These are phyloP conservation scores for Magnolia sinica DNA, from an alignment of 164 flowering plant genomes.

Conservation along the genomic window DNA sequence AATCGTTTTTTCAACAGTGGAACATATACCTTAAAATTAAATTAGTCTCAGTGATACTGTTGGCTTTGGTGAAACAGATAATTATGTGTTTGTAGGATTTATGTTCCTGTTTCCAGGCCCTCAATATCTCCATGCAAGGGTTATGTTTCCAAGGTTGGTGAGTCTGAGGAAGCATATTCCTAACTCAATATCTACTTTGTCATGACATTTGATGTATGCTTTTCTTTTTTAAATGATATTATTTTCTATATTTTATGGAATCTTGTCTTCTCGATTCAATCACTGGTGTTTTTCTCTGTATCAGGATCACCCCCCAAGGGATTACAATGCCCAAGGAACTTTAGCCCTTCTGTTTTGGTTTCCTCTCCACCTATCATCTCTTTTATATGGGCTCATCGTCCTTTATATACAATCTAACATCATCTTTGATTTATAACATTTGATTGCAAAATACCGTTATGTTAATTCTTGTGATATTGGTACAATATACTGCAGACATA, in stretches of 20 bases:
- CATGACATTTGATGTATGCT: background rate
- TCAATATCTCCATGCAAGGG: background rate
- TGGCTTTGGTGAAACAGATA: background rate
- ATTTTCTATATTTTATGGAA: background rate
- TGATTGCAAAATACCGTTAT: background rate
- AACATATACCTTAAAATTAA: background rate
- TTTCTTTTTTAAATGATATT: background rate
- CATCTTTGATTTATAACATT: background rate
- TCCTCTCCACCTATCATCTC: constrained; percentile 6
- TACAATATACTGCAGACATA: background rate
- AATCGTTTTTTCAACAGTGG: background rate
- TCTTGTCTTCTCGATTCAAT: constrained; percentile 5
- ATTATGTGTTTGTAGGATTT: background rate
- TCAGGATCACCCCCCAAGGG: constrained; percentile 14
- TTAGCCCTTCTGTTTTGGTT: constrained; percentile 1
- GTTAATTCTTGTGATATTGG: background rate
- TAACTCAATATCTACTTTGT: background rate
- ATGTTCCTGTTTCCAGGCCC: background rate
- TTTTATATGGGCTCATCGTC: constrained; percentile 3
- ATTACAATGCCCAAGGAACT: constrained; percentile 13
- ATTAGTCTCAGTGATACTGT: background rate
- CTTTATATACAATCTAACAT: background rate
- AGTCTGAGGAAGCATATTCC: background rate
- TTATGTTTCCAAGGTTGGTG: background rate
- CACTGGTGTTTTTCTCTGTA: background rate